A percentile compares a stretch with the other conserved stretches of the same genome.
These are phyloP conservation scores for Globisporangium cystogenes DNA, from an alignment of 352 stramenopile species.

Conservation along the genomic window DNA sequence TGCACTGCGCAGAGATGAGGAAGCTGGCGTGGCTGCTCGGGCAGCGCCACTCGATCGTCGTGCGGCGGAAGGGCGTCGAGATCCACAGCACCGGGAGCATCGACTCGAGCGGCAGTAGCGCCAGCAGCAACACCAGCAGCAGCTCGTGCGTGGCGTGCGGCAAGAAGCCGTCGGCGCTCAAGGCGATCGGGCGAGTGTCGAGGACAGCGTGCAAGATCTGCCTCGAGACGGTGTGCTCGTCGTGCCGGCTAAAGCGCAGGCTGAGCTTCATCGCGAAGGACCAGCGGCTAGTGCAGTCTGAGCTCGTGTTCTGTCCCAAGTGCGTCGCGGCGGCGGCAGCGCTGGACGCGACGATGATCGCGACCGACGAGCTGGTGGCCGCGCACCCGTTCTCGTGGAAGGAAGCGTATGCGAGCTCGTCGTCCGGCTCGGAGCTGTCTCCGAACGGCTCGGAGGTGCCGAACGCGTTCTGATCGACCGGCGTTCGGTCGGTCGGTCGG, in stretches of 20 bases:
- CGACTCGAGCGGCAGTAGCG: constrained; percentile 1
- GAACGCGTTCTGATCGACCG: too few relatives aligned
- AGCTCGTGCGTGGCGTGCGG: constrained; percentile 18
- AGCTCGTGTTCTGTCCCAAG: constrained; percentile 31
- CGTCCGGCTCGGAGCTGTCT: constrained; percentile 8
- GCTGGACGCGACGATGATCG: constrained; percentile 22
- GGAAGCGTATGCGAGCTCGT: constrained; percentile 5
- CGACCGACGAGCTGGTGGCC: constrained; percentile 26
- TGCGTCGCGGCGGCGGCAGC: constrained; percentile 27
- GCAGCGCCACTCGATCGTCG: constrained; percentile 9
- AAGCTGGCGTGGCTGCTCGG: constrained; percentile 29
- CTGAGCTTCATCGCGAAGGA: constrained; percentile 35
- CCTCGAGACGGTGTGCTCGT: constrained; percentile 25
- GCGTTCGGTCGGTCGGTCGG: too few relatives aligned
- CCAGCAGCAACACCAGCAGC: too few relatives aligned
- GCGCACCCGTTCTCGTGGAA: constrained; percentile 11
- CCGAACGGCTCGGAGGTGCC: constrained; percentile 2
- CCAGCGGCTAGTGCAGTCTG: constrained; percentile 23
- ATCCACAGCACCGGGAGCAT: neutral
- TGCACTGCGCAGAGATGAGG: constrained; percentile 45
- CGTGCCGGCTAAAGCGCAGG: constrained; percentile 24
- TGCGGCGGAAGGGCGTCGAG: constrained; percentile 5
- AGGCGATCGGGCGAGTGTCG: constrained; percentile 12
- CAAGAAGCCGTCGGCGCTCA: constrained; percentile 19
- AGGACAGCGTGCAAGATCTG: constrained; percentile 29